Percentiles rank a stretch among this genome's conserved stretches.
These are phyloP conservation scores for Salix koriyanagi DNA, from an alignment of 345 rosid genomes.

Conservation along the genomic window DNA sequence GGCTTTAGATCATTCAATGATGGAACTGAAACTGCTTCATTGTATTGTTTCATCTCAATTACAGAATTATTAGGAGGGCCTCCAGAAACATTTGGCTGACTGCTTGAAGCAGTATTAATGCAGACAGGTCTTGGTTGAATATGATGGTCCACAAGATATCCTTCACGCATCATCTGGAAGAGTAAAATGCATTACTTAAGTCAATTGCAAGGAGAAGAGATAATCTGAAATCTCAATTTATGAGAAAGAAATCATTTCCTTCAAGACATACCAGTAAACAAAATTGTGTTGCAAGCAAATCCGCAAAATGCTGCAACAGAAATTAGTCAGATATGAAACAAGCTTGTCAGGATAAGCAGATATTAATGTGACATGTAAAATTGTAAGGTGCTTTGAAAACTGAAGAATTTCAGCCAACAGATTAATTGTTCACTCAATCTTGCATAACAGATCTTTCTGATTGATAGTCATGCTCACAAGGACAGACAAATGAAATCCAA, in stretches of 20 bases:
- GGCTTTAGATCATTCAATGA: slow-evolving; percentile 50
- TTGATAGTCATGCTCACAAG: not conserved
- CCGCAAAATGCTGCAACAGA: slow-evolving; percentile 67
- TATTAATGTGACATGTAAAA: not conserved
- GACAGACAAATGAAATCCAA: not conserved
- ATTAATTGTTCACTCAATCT: not conserved
- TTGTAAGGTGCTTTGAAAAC: not conserved
- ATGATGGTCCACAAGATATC: slow-evolving; percentile 51
- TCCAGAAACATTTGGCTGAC: slow-evolving; percentile 48
- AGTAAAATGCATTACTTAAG: slow-evolving; percentile 11
- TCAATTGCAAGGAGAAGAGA: slow-evolving; percentile 6
- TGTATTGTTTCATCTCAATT: slow-evolving; percentile 52
- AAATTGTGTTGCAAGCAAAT: slow-evolving; percentile 73
- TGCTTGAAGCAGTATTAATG: slow-evolving; percentile 40
- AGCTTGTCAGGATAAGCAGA: slow-evolving; percentile 5
- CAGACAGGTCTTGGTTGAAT: slow-evolving; percentile 49
- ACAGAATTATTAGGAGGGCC: slow-evolving; percentile 46
- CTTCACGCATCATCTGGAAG: slow-evolving; percentile 71
- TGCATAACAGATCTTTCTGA: not conserved
- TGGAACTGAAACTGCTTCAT: slow-evolving; percentile 55
- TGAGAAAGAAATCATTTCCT: not conserved
- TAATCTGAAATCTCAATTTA: slow-evolving; percentile 9
- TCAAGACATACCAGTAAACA: slow-evolving; percentile 58
- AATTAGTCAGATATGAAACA: slow-evolving; percentile 29
- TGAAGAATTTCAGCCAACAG: not conserved